phyloP scores from a whole-genome alignment of 1,139 yeast species.

The Schwanniomyces etchellsii region DNA sequence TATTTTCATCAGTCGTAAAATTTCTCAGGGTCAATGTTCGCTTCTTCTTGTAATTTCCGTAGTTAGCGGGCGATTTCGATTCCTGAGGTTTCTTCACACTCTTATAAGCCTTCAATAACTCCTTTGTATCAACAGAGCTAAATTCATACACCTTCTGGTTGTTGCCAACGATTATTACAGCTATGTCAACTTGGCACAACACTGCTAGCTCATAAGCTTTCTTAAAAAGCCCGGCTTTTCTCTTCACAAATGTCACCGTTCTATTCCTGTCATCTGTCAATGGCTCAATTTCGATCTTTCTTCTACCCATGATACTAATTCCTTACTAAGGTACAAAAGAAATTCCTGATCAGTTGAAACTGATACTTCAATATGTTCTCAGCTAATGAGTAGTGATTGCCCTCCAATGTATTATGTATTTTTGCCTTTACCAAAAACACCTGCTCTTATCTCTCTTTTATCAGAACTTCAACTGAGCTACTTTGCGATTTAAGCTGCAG shows the following conservation, averaged over 20 bases:
- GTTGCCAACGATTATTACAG: slow-evolving; percentile 84
- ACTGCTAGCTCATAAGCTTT: slow-evolving; percentile 94
- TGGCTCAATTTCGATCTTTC: slow-evolving; percentile 92
- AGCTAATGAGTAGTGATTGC: too few species aligned
- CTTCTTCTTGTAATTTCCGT: slow-evolving; percentile 41
- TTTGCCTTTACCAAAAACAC: too few species aligned
- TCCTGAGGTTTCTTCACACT: slow-evolving; percentile 40
- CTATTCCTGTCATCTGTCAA: slow-evolving; percentile 84
- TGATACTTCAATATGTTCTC: too few species aligned
- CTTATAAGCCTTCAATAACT: slow-evolving; percentile 53
- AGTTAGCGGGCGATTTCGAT: slow-evolving; percentile 55
- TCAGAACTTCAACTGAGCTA: too few species aligned
- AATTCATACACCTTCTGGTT: slow-evolving; percentile 80
- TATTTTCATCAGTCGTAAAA: slow-evolving; percentile 12
- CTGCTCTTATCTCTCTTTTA: too few species aligned
- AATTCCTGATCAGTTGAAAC: too few species aligned
- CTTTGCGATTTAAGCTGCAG: too few species aligned
- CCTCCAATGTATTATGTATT: too few species aligned
- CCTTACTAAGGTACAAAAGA: too few species aligned
- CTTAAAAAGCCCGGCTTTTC: slow-evolving; percentile 92
- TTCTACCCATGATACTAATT: slow-evolving; percentile 70
- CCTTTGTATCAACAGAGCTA: slow-evolving; percentile 63
- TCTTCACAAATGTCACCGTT: slow-evolving; percentile 84
- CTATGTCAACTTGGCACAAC: slow-evolving; percentile 86
- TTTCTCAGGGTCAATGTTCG: slow-evolving; percentile 12